Conservation (phyloP, 2,329 filamentous ascomycete genomes). For the Penicillium sumatraense region DNA sequence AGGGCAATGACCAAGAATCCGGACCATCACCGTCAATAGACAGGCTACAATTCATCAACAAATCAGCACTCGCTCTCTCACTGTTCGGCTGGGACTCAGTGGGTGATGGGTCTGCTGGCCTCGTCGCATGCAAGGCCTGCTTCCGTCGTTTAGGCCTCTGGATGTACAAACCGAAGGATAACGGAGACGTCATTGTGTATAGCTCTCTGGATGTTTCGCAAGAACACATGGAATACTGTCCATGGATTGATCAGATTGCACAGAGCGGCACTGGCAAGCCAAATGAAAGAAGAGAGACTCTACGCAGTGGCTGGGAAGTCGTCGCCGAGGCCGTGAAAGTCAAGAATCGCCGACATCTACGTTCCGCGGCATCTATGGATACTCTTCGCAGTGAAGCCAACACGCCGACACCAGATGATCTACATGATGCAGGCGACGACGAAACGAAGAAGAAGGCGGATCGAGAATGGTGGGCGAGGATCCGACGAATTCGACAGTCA, state of each 20-base stretch:
- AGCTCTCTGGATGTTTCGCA: constrained; percentile 67
- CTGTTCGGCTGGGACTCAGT: constrained; percentile 74
- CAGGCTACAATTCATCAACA: constrained; percentile 51
- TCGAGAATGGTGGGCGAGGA: constrained; percentile 73
- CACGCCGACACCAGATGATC: constrained; percentile 24
- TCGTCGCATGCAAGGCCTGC: constrained; percentile 82
- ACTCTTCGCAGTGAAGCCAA: constrained; percentile 34
- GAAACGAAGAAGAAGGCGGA: constrained; percentile 63
- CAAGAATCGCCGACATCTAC: constrained; percentile 38
- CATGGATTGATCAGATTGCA: constrained; percentile 70
- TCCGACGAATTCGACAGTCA: constrained; percentile 72
- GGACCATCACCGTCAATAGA: constrained; percentile 13
- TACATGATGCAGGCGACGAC: constrained; percentile 43
- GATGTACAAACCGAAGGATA: constrained; percentile 83
- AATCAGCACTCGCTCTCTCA: constrained; percentile 69
- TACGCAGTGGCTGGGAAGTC: constrained; percentile 52
- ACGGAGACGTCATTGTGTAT: constrained; percentile 46
- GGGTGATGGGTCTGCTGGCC: constrained; percentile 54
- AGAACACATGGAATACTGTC: constrained; percentile 83
- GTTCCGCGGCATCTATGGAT: constrained; percentile 31
- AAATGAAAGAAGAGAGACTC: constrained; percentile 35
- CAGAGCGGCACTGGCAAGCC: constrained; percentile 57
- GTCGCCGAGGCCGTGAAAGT: constrained; percentile 49
- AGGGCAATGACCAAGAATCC: constrained; percentile 4
- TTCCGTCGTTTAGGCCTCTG: constrained; percentile 87